Evolutionary conservation across 108 stramenopile species (phyloP).

Genomic region (Cyclotella atomus): DNA sequence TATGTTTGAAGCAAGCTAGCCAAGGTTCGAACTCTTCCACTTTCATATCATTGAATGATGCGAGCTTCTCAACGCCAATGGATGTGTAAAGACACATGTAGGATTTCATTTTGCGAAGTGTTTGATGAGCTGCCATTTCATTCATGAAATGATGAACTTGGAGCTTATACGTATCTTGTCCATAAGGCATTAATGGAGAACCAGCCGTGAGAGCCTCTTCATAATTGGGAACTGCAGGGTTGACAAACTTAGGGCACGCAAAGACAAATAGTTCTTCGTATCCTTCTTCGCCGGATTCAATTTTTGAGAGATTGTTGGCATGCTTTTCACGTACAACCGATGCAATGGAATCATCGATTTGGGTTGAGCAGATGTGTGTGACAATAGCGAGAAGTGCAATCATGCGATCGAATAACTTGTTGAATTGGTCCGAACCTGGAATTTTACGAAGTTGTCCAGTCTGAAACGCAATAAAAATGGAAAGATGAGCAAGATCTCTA

Average conservation of each 20-base stretch:
- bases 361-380: slow-evolving; percentile 70
- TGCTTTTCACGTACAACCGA: slow-evolving; percentile 87
- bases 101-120: slow-evolving; percentile 82
- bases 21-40: slow-evolving; percentile 54
- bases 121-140: slow-evolving; percentile 79
- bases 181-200: slow-evolving; percentile 37
- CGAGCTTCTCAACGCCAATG: slow-evolving; percentile 88
- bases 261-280: slow-evolving; percentile 88
- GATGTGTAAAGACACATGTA: slow-evolving; percentile 97
- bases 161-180: slow-evolving; percentile 75
- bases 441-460: slow-evolving; percentile 81
- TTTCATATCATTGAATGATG: slow-evolving; percentile 81
- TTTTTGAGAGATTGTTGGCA: slow-evolving; percentile 80
- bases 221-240: slow-evolving; percentile 84
- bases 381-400: slow-evolving; percentile 86
- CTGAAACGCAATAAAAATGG: slow-evolving; percentile 7
- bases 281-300: slow-evolving; percentile 79
- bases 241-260: slow-evolving; percentile 94
- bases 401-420: slow-evolving; percentile 89
- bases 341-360: slow-evolving; percentile 81
- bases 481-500: neutral
- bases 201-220: slow-evolving; percentile 34
- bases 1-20: slow-evolving; percentile 73
- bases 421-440: slow-evolving; percentile 79
- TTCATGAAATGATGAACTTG: slow-evolving; percentile 86